phyloP scores from a whole-genome alignment of 2,329 filamentous ascomycete species.

The Ophiostoma ips region DNA sequence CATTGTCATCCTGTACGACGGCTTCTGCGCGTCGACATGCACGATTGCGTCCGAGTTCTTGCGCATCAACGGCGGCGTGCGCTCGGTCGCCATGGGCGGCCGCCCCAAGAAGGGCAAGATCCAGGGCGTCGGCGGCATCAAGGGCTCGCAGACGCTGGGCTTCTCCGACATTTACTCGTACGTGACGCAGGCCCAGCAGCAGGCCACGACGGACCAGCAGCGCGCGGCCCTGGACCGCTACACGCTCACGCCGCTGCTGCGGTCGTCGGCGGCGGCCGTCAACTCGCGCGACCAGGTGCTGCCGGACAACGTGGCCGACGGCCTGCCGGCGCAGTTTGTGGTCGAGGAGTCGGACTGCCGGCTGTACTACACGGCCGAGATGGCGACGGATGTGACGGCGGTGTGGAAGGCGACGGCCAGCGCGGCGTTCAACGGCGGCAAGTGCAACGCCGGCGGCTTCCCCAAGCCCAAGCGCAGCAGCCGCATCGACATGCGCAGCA shows the following conservation, averaged over 20 bases:
- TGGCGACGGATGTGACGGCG: conserved; percentile 30
- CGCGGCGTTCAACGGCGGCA: conserved; percentile 20
- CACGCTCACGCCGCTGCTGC: conserved; percentile 4
- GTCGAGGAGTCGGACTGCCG: conserved; percentile 36
- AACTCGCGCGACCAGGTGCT: conserved; percentile 28
- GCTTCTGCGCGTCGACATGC: conserved; percentile 20
- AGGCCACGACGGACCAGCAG: conserved; percentile 9
- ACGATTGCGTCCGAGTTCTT: conserved; percentile 21
- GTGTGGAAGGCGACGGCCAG: conserved; percentile 32
- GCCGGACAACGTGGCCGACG: conserved; percentile 23
- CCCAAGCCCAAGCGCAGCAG: conserved; percentile 1
- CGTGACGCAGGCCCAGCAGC: conserved; percentile 5
- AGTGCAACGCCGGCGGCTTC: conserved; percentile 8
- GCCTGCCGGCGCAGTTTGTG: conserved; percentile 33
- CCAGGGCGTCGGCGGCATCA: conserved; percentile 52
- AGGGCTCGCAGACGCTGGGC: conserved; percentile 29
- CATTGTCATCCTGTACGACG: conserved; percentile 39
- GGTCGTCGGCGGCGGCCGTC: conserved; percentile 13
- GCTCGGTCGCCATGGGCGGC: conserved; percentile 47
- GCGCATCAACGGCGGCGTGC: conserved; percentile 29
- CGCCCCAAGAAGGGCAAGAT: conserved; percentile 39
- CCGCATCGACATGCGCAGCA: conserved; percentile 1
- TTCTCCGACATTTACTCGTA: conserved; percentile 12
- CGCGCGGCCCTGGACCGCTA: conserved; percentile 7
- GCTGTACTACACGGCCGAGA: conserved; percentile 36